Evolutionary conservation across 164 flowering plant genomes (phyloP), one percentile per base, ranked within the genome.

Genomic region (Sedum album): DNA sequence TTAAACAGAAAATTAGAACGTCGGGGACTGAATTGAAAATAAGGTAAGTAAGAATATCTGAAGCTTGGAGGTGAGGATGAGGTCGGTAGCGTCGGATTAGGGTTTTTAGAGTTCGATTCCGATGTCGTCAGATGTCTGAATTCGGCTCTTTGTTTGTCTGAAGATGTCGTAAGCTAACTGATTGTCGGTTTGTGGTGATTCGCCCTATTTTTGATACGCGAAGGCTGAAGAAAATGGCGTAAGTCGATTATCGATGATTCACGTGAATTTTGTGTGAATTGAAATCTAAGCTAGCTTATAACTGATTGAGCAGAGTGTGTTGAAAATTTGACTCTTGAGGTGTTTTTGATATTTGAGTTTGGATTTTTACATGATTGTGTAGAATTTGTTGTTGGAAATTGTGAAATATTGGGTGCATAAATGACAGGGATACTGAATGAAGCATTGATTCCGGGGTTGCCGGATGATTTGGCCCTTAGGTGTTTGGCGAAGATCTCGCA

Each of bases 381-480:
- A 5, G 5, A 9, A 23, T 51, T n/a, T 51, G 10, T 11, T 51
- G 11, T 17, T 55, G 61, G 61, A 1, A 55, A 55, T 9, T 13
- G 21, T 55, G 31, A 55, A 55, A 10, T 2, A 25, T 55, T 26
- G 3, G 10, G 25, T 25, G 2, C 26, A 25, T 25, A 25, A 18
- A 9, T 55, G 61, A 28, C 20, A 55, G 61, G 31, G 61, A 26
- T 3, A 7, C 31, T 55, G 31, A 55, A 55, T 55, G 61, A 55
- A 55, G 61, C 61, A 55, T 55, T 55, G 61, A 55, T 55, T 55
- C 61, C 61, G 18, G 61, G 61, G 28, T 6, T 55, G 17, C 61
- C 31, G 18, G 61, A 55, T 21, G 31, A 55, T 26, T 26, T 55
- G 31, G 61, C 61, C 18, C 4, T 55, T 9, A 55, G 18, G 26